These are phyloP conservation scores for Trichoderma aggressivum DNA, from an alignment of 2,329 filamentous ascomycete genomes.

Conservation along the genomic window DNA sequence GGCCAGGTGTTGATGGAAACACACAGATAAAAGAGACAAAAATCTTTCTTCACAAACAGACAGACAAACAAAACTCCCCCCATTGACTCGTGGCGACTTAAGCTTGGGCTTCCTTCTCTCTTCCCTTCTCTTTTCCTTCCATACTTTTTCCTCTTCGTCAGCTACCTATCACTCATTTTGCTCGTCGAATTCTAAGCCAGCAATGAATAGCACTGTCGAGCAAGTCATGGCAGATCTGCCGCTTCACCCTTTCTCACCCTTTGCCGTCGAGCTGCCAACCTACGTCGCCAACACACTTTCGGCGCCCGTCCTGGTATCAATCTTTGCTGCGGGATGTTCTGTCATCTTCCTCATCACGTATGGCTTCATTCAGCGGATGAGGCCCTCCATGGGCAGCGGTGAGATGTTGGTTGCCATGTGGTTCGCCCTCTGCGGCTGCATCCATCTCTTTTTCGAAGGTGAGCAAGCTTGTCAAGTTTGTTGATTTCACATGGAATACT, in stretches of 20 bases:
- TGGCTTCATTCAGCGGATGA: constrained; percentile 47
- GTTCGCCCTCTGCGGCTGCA: constrained; percentile 68
- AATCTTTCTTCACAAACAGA: neutral
- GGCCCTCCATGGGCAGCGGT: constrained; percentile 48
- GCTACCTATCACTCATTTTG: neutral
- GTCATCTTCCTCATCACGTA: constrained; percentile 57
- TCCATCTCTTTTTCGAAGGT: constrained; percentile 44
- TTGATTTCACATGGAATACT: rapidly evolving
- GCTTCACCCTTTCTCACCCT: constrained; percentile 68
- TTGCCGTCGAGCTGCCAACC: constrained; percentile 56
- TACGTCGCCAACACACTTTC: constrained; percentile 65
- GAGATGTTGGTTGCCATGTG: constrained; percentile 65
- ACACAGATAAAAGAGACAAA: neutral
- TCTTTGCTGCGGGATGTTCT: constrained; percentile 56
- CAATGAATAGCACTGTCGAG: constrained; percentile 8
- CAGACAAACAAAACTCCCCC: neutral
- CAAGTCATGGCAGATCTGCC: constrained; percentile 12
- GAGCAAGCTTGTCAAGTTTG: neutral
- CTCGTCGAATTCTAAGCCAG: neutral
- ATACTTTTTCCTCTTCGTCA: neutral
- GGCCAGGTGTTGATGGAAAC: constrained; percentile 9
- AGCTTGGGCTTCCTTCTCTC: neutral
- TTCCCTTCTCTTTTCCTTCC: neutral
- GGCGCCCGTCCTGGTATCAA: constrained; percentile 54
- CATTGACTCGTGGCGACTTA: neutral